Base-by-base conservation (phyloP, 1,284 basidiomycete genomes). In the Ustilago xerochloae region DNA sequence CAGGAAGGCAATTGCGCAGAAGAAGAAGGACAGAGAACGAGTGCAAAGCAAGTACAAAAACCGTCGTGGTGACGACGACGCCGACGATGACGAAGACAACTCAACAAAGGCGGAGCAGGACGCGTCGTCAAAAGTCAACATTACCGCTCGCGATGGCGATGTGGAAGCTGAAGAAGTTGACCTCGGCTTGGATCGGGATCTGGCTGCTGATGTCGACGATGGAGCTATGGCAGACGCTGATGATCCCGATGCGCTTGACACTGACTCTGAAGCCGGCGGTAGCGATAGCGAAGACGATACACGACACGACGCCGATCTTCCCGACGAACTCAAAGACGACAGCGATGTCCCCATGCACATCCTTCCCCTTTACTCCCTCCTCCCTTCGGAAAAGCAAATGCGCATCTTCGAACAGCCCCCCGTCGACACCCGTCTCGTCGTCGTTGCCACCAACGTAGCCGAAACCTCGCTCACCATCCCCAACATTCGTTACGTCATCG, bases 131-230 rank as follows among this genome's bases (percentile, higher is more conserved):
- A 36, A 43, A 26, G 58, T 77, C 32, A 52, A 57, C 18, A 52
- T 75, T 22, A 59, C 61, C 1, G 72, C 72, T 15, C 55, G 55
- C 15, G 63, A 79, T 28, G 79, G 65, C 13, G 88, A 88, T 63
- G 81, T 94, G 7, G 93, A 95, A 81, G 88, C 90, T 0, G 93
- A 95, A 79, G 93, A 95, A 62, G 84, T 94, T 41, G 92, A 94
- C 3, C 86, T 94, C 10, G 92, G 91, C 0, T 45, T 71, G 18
- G 82, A 85, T 24, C 80, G 85, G 18, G 86, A 86, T 51, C 81
- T 87, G 1, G 87, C 87, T 0, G 85, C 84, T 3, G 87, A 87
- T 65, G 86, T 87, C 3, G 87, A 87, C 22, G 85, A 85, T 20
- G 85, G 84, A 15, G 81, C 81, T 0, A 52, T 72, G 32, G 63